Evolutionary conservation across 2,329 filamentous ascomycete genomes (phyloP), one percentile per base, ranked within the genome.

Genomic region (Paecilomyces niveus): DNA sequence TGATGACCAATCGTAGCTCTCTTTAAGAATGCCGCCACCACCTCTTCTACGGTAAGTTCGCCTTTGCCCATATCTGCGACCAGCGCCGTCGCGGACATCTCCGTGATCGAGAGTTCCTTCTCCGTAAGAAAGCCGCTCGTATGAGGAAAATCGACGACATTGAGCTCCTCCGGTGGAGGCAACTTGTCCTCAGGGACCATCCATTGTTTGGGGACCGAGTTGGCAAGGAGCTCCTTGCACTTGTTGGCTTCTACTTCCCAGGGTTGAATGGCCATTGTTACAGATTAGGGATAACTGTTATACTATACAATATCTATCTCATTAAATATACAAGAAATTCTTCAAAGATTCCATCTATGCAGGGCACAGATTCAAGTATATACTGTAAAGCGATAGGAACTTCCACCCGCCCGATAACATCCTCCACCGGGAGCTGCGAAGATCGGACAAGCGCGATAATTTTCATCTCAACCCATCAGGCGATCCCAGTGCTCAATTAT

Each of bases 81-180:
- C 9, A 72, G 63, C 15, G 59, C 58, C 0, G 68, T 70, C 6
- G 70, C 71, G 3, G 70, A 70, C 57, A 64, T 64, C 50, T 83
- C 80, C 0, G 83, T 85, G 58, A 85, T 83, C 3, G 64, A 61
- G 7, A 85, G 68, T 62, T 85, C 83, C 9, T 73, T 65, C 10
- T 73, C 62, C 8, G 66, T 78, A 31, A 85, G 69, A 3, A 85
- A 64, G 0, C 81, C 81, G 62, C 80, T 79, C 59, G 73, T 68
- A 33, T 72, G 69, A 3, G 70, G 66, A 32, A 74, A 70, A 21
- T 66, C 64, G 24, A 61, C 56, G 11, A 74, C 69, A 57, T 70
- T 66, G 33, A 72, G 68, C 54, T 67, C 61, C 5, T 65, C 62
- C 11, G 62, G 32, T 0, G 67, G 62, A 3, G 72, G 72, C 1